Base-by-base conservation (phyloP, 805 yeast genomes). In the Priceomyces haplophilus region DNA sequence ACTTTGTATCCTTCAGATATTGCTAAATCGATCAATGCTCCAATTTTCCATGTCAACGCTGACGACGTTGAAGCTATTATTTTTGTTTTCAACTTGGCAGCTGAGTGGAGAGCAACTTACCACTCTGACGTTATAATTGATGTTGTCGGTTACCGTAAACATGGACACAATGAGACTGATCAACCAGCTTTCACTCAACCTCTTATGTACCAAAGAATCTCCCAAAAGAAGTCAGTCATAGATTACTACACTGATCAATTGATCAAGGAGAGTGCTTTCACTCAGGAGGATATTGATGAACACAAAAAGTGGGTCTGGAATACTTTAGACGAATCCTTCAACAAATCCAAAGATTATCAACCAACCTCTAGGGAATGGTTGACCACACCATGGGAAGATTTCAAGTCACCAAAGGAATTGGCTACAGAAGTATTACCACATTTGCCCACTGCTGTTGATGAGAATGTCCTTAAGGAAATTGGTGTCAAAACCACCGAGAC, bases 161-260 rank as follows among this genome's bases (percentile, higher is more conserved):
- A 93, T 66, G 99, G 99, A 65, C 99, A 93, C 78, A 93, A 93
- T 68, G 99, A 93, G 78, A 93, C 98, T 52, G 99, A 93, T 73
- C 99, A 93, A 76, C 99, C 99, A 46, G 76, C 95, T 27, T 93
- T 93, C 80, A 93, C 99, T 36, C 99, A 93, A 73, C 99, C 99
- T 40, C 73, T 89, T 59, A 93, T 93, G 99, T 93, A 93, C 78
- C 73, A 87, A 66, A 80, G 79, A 73, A 87, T 93, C 62, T 89
- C 91, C 43, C 77, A 86, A 66, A 91, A 90, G 84, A 79, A 83
- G 65, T 83, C 89, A 41, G 96, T 90, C 38, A 77, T 93, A 56
- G 96, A 90, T 57, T 78, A 82, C 63, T 93, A 93, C 76, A 78
- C 84, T 52, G 80, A 82, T 46, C 77, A 88, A 72, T 80, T 93